Evolutionary conservation across 352 stramenopile genomes (phyloP).

Genomic region (Halophytophthora batemanensis): DNA sequence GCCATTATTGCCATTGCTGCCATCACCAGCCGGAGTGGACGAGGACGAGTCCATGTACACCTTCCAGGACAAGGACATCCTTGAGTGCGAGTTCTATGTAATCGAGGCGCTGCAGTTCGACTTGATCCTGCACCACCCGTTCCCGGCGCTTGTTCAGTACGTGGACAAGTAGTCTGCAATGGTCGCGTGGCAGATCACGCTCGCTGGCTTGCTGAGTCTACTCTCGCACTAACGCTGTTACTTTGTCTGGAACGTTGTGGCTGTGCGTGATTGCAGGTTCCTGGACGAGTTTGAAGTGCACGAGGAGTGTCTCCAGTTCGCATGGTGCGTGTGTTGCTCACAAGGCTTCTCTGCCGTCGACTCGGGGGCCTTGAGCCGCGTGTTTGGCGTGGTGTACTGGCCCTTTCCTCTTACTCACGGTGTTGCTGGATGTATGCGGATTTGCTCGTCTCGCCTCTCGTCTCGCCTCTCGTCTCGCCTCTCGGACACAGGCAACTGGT

Average conservation of each 20-base stretch:
- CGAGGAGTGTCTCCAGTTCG: slow-evolving; percentile 82
- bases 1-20: too few relatives aligned
- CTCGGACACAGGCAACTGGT: slow-evolving; percentile 81
- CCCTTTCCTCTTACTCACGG: background rate
- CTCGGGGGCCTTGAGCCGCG: background rate
- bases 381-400: too few relatives aligned
- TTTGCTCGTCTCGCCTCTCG: background rate
- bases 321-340: slow-evolving; percentile 40
- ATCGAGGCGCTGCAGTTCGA: slow-evolving; percentile 87
- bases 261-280: slow-evolving; percentile 35
- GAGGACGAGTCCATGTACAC: slow-evolving; percentile 87
- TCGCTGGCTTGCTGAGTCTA: background rate
- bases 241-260: background rate
- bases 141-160: slow-evolving; percentile 78
- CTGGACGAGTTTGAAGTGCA: slow-evolving; percentile 84
- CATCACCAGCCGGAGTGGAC: slow-evolving; percentile 58
- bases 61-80: slow-evolving; percentile 88
- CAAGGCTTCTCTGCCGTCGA: background rate
- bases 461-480: too few relatives aligned
- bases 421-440: background rate
- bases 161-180: slow-evolving; percentile 5
- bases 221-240: background rate
- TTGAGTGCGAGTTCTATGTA: slow-evolving; percentile 90
- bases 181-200: too few relatives aligned
- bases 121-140: slow-evolving; percentile 85